Percentiles rank a stretch among this genome's conserved stretches.
These are phyloP conservation scores for Danielozyma ontarioensis DNA, from an alignment of 805 yeast genomes.

Conservation along the genomic window DNA sequence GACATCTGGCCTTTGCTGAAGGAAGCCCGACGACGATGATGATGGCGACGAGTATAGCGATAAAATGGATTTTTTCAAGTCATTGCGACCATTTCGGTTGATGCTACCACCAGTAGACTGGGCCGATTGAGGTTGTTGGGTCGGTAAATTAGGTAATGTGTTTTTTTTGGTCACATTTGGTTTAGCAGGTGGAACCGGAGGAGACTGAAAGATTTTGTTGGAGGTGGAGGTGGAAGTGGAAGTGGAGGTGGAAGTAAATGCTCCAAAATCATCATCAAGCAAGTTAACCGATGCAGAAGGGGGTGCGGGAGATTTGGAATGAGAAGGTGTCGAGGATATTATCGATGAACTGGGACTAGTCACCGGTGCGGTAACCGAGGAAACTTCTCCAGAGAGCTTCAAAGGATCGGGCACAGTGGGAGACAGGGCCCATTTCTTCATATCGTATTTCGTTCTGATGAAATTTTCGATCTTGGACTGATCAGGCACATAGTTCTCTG, in stretches of 20 bases:
- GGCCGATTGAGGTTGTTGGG: conserved; percentile 17
- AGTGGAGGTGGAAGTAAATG: conserved; percentile 33
- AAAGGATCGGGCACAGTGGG: conserved; percentile 56
- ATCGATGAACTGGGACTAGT: neutral
- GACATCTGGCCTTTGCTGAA: conserved; percentile 10
- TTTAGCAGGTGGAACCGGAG: no score
- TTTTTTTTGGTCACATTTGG: neutral
- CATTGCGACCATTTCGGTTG: conserved; percentile 50
- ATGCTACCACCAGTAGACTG: conserved; percentile 30
- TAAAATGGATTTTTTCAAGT: conserved; percentile 84
- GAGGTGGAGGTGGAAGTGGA: conserved; percentile 16
- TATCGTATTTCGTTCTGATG: conserved; percentile 86
- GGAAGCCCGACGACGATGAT: conserved; percentile 41
- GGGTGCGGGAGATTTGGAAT: neutral
- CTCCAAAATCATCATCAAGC: conserved; percentile 40
- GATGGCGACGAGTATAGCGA: conserved; percentile 70
- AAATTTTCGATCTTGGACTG: conserved; percentile 82
- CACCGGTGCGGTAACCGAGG: conserved; percentile 1
- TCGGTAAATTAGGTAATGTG: conserved; percentile 2
- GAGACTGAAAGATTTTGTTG: conserved; percentile 4
- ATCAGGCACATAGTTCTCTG: conserved; percentile 69
- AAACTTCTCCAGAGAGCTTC: conserved; percentile 2
- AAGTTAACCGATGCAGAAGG: conserved; percentile 3
- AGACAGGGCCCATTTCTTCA: conserved; percentile 79
- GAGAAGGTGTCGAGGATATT: neutral